Evolutionary conservation across 2,329 filamentous ascomycete species (phyloP).

Genomic region (Trichoderma sp.): DNA sequence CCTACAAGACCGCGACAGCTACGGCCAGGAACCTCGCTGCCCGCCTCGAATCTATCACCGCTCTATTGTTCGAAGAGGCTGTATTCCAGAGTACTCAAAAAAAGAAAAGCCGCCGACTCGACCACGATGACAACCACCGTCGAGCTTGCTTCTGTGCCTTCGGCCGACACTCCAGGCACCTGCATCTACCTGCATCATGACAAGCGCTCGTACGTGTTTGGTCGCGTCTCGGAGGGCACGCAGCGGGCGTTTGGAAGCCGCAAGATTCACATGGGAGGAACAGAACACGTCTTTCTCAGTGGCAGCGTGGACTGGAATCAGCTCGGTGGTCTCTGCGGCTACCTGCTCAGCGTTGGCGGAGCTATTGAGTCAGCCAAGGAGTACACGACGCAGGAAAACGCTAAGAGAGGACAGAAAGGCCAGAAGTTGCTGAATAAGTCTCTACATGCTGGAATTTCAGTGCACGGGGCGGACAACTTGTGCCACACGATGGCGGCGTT

Average conservation of each 20-base stretch:
- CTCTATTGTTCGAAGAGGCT: conserved; percentile 27
- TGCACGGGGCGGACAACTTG: conserved; percentile 82
- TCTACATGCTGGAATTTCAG: conserved; percentile 49
- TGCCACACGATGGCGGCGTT: conserved; percentile 79
- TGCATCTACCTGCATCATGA: conserved; percentile 78
- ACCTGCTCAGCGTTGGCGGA: conserved; percentile 83
- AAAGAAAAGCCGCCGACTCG: conserved; percentile 1
- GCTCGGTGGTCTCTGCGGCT: conserved; percentile 79
- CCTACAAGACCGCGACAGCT: neutral
- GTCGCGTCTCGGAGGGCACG: conserved; percentile 78
- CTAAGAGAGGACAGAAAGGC: conserved; percentile 44
- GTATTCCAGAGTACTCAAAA: conserved; percentile 1
- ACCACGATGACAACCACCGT: conserved; percentile 69
- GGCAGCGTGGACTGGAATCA: conserved; percentile 75
- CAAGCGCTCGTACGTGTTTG: conserved; percentile 80
- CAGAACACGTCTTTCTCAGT: conserved; percentile 79
- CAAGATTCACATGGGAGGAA: conserved; percentile 63
- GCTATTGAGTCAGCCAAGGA: conserved; percentile 52
- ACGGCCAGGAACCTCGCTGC: neutral
- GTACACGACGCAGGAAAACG: conserved; percentile 43
- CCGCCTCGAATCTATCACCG: neutral
- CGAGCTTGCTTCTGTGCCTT: conserved; percentile 78
- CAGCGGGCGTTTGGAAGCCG: conserved; percentile 75
- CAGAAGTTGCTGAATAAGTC: conserved; percentile 32
- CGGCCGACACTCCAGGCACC: conserved; percentile 83